Conservation (phyloP, 2,329 filamentous ascomycete species). For the Thelonectria blattea region DNA sequence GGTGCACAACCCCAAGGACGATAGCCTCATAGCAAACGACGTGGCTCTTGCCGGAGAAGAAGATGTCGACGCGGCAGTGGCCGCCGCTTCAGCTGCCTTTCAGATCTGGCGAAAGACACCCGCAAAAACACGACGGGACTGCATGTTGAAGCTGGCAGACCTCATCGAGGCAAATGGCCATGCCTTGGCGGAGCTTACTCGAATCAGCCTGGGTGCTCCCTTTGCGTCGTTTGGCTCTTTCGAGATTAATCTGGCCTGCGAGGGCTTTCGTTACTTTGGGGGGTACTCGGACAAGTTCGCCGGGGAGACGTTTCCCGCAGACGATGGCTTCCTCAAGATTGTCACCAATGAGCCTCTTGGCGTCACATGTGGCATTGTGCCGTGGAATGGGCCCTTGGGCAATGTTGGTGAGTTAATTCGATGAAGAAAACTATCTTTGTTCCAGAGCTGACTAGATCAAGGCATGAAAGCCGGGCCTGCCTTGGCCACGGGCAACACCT, state of each 20-base stretch:
- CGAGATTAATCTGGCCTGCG: conserved; percentile 43
- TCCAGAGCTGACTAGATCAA: background rate
- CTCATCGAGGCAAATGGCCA: conserved; percentile 47
- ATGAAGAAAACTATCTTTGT: too few relatives aligned
- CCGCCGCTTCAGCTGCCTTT: conserved; percentile 53
- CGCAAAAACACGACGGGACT: conserved; percentile 45
- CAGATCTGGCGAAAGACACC: conserved; percentile 48
- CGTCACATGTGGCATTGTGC: conserved; percentile 40
- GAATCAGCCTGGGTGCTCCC: conserved; percentile 54
- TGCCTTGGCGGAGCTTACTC: conserved; percentile 46
- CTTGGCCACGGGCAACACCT: conserved; percentile 51
- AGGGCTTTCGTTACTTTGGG: conserved; percentile 47
- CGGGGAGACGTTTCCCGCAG: conserved; percentile 35
- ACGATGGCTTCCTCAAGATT: conserved; percentile 28
- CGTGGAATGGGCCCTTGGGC: conserved; percentile 50
- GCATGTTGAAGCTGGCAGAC: conserved; percentile 52
- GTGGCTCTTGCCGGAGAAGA: conserved; percentile 51
- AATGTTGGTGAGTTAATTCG: conserved; percentile 35
- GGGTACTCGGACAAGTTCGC: conserved; percentile 35
- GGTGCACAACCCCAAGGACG: conserved; percentile 57
- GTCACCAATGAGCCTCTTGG: conserved; percentile 37
- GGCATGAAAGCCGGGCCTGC: conserved; percentile 49
- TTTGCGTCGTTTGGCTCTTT: conserved; percentile 51
- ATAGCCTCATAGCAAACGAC: conserved; percentile 55
- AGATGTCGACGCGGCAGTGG: conserved; percentile 55